These are phyloP conservation scores for Cadophora gregata DNA, from an alignment of 2,329 filamentous ascomycete genomes.

Conservation along the genomic window DNA sequence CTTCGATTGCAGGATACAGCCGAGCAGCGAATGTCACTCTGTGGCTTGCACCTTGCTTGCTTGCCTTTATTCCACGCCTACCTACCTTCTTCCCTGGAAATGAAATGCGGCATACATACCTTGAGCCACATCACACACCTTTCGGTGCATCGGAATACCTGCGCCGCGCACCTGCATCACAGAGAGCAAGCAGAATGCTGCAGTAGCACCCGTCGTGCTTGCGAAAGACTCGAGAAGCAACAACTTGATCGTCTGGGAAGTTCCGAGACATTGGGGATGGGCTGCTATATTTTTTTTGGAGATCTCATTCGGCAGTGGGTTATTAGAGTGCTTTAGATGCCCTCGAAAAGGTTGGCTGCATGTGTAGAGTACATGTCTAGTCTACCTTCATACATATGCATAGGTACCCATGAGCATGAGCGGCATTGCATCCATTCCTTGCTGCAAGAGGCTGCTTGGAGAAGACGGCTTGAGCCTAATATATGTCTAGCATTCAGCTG, in stretches of 20 bases:
- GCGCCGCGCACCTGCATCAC: constrained; percentile 10
- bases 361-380: not conserved
- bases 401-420: not conserved
- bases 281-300: not conserved
- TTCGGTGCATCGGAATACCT: constrained; percentile 9
- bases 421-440: not conserved
- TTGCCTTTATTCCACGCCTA: not conserved
- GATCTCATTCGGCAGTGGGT: not conserved
- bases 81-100: not conserved
- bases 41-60: constrained; percentile 1
- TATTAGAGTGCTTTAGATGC: not conserved
- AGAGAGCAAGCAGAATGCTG: not conserved
- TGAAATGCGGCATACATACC: not conserved
- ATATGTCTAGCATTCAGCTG: not conserved
- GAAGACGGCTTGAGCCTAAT: not conserved
- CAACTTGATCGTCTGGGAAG: not conserved
- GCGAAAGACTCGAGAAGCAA: not conserved
- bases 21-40: constrained; percentile 13
- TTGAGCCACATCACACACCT: not conserved
- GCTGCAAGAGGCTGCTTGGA: not conserved
- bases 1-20: not conserved
- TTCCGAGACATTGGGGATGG: not conserved
- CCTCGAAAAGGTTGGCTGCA: not conserved
- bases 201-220: not conserved
- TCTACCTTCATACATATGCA: not conserved